Evolutionary conservation across 495 filamentous ascomycete genomes (phyloP), one percentile per base, ranked within the genome.

Genomic region (Lasiosphaeria hispida): DNA sequence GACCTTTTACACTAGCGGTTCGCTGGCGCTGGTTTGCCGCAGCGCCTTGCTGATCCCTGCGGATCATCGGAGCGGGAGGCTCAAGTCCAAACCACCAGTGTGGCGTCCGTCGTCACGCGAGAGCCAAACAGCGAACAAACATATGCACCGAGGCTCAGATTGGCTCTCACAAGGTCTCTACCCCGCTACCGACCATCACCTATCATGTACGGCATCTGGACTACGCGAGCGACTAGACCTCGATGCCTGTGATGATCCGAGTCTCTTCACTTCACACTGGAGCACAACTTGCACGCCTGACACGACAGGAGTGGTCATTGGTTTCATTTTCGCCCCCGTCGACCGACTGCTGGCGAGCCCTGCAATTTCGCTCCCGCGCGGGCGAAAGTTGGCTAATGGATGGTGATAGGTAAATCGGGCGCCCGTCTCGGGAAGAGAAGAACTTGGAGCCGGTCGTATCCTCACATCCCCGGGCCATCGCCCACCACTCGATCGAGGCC

Each of bases 21-120:
- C 38, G 17, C 43, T 47, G 14, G 43, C 43, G 15, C 43, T 47
- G 43, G 43, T 47, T 47, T 47, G 43, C 43, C 43, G 43, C 43
- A 17, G 30, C 43, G 23, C 23, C 23, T 30, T 30, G 23, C 23
- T 30, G 14, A 47, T 23, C 17, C 15, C 43, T 19, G 43, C 43
- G 17, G 43, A 47, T 47, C 43, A 47, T 23, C 43, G 11, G 30
- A 10, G 43, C 43, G 7, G 43, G 43, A 47, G 43, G 43, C 43
- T 47, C 43, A 47, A 47, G 23, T 23, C 5, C n/a, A 47, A 49
- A 49, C 47, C 23, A 49, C 23, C 9, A 49, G 47, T 36, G 47
- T 49, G 47, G 47, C 33, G 47, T 33, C 47, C 33, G 15, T 34
- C 23, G 33, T 47, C 43, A 47, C 13, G 43, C 43, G 13, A 19